Base-by-base conservation (phyloP, 805 yeast genomes). In the Soucietia sequanensis region DNA sequence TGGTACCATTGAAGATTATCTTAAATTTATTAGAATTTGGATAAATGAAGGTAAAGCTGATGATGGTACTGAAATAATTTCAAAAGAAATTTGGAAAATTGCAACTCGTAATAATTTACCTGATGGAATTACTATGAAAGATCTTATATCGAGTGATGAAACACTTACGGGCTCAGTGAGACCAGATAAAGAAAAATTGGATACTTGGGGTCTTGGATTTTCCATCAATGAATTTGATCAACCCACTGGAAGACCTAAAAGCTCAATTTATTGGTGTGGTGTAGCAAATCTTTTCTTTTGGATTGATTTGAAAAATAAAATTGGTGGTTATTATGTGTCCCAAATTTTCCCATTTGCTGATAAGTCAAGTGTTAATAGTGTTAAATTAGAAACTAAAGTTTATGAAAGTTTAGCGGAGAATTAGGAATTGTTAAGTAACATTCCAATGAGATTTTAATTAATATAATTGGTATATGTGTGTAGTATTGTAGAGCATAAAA, bases 241-340 rank as follows among this genome's bases (percentile, higher is more conserved):
- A 13, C 51, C 52, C 2, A 63, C 66, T 3, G 73, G 73, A 0
- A 46, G 72, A 27, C 58, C 65, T 16, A 46, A 44, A 2, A 59
- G 62, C 3, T 48, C 70, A 1, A 52, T 60, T 6, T 55, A 49
- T 39, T 70, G 75, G 75, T 54, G 60, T 17, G 75, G 75, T 1
- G 29, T 67, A 21, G 56, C 65, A 9, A 69, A 65, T 37, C 41
- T 62, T 18, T 67, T 40, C 46, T 70, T 52, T 44, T 70, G 73
- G 73, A 42, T 68, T 23, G 75, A 70, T 45, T 37, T 51, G 17
- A 52, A 60, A 29, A 63, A 58, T 30, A 63, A 58, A 11, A 44
- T 66, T 32, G 73, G 64, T 2, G 74, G 74, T 1, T 51, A 57
- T 31, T 58, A 62, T 43, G 68, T 58, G 14, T 47, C 62, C 16